Evolutionary conservation across 2,329 filamentous ascomycete species (phyloP), one percentile per base, ranked within the genome.

Genomic region (Aspergillus sp.): DNA sequence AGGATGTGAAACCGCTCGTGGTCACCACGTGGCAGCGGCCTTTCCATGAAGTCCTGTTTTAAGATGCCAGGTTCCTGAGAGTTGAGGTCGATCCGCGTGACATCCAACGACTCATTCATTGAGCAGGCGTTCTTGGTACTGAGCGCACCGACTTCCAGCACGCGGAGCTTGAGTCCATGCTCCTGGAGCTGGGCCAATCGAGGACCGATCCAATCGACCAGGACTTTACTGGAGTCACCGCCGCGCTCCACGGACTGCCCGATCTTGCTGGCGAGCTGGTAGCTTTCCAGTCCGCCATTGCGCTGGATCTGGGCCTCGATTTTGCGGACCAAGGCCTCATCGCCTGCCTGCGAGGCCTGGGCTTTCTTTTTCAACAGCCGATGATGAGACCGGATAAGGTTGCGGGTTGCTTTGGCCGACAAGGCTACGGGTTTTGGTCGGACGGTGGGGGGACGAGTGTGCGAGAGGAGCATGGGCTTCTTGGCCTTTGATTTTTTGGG

Each of bases 1-100:
- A 99, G 87, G 47, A 97, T 83, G 68, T 99, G 90, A 68, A 97
- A 97, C 19, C 77, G 78, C 38, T 91, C 85, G 5, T 81, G 76
- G 19, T 79, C 67, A 6, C 60, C 70, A 4, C 47, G 29, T 0
- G 93, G 93, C 3, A 93, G 71, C 0, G 91, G 89, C 21, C 91
- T 81, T 60, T 90, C 76, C 92, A 99, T 96, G 66, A 99, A 97
- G 70, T 99, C 91, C 68, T 97, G 91, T 70, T 95, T 85, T 52
- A 86, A 68, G 59, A 99, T 99, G 2, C 70, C 71, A 1, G 87
- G 79, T 44, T 86, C 87, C 66, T 96, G 91, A 54, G 91, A 94
- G 71, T 95, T 89, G 51, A 99, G 76, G 67, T 99, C 94, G 68
- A 99, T 97, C 58, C 91, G 84, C 56, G 86, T 82, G 63, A 96